Conservation (phyloP, 768 basidiomycete genomes). For the Cystobasidiopsis lactophilus region DNA sequence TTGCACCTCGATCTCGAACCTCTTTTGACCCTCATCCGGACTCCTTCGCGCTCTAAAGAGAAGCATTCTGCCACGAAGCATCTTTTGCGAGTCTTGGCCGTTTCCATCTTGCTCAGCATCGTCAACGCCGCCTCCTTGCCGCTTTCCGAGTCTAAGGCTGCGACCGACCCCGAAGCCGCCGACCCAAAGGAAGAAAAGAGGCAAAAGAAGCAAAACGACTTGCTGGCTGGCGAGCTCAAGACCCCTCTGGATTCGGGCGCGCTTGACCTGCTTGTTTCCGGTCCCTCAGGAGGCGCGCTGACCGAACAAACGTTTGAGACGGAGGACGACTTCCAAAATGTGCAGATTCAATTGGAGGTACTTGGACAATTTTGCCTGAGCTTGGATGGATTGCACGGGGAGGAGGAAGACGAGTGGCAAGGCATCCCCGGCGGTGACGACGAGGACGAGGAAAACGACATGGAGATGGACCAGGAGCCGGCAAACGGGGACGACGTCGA, state of each 20-base stretch:
- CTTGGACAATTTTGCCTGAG: constrained; percentile 2
- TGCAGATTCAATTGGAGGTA: constrained; percentile 2
- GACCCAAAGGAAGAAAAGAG: not conserved
- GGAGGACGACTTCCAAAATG: not conserved
- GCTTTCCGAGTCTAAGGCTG: too few relatives aligned
- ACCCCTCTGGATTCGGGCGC: not conserved
- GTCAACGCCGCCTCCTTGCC: not conserved
- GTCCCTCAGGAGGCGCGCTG: too few relatives aligned
- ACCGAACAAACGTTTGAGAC: too few relatives aligned
- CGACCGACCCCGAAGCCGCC: not conserved
- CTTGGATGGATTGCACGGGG: not conserved
- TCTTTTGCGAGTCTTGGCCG: not conserved
- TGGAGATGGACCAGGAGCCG: not conserved
- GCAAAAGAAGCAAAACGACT: not conserved
- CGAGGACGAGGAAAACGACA: constrained; percentile 7
- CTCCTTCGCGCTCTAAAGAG: not conserved
- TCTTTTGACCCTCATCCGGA: not conserved
- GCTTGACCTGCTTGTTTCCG: not conserved
- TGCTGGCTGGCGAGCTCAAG: not conserved
- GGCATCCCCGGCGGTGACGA: too few relatives aligned
- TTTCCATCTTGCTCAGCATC: constrained; percentile 1
- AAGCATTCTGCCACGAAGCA: not conserved
- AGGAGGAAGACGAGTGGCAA: not conserved
- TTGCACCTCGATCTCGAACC: not conserved
- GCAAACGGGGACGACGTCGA: not conserved